Evolutionary conservation across 1,284 basidiomycete genomes (phyloP).

Genomic region (Malassezia restricta): DNA sequence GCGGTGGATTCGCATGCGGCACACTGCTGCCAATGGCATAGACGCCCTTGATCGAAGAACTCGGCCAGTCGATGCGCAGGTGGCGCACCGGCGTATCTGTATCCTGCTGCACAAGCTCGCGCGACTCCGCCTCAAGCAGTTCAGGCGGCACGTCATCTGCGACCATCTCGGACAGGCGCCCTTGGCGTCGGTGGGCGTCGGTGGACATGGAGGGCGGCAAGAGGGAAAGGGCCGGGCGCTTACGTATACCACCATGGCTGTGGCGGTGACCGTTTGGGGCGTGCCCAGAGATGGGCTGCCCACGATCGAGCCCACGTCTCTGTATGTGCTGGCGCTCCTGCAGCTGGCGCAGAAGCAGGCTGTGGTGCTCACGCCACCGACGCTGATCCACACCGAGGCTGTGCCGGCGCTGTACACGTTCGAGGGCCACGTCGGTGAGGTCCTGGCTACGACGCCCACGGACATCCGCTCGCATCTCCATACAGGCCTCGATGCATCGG

Average conservation of each 20-base stretch:
- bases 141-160: constrained; percentile 4
- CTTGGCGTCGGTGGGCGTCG: neutral
- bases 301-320: constrained; percentile 25
- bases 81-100: constrained; percentile 18
- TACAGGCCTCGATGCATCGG: constrained; percentile 18
- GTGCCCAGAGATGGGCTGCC: constrained; percentile 12
- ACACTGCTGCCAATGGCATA: constrained; percentile 24
- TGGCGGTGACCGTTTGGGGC: constrained; percentile 14
- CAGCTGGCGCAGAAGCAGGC: constrained; percentile 12
- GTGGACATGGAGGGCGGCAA: neutral
- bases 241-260: constrained; percentile 6
- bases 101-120: constrained; percentile 2
- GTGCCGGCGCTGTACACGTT: constrained; percentile 25
- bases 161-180: neutral
- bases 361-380: constrained; percentile 17
- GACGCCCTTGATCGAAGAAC: constrained; percentile 29
- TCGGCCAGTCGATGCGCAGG: constrained; percentile 31
- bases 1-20: constrained; percentile 21
- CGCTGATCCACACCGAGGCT: constrained; percentile 16
- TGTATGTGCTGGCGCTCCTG: constrained; percentile 29
- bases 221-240: neutral
- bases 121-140: neutral
- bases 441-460: constrained; percentile 18
- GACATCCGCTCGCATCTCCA: constrained; percentile 18
- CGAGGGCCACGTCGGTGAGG: neutral